These are phyloP conservation scores for Cladorrhinum samala DNA, from an alignment of 495 filamentous ascomycete species.

Conservation along the genomic window DNA sequence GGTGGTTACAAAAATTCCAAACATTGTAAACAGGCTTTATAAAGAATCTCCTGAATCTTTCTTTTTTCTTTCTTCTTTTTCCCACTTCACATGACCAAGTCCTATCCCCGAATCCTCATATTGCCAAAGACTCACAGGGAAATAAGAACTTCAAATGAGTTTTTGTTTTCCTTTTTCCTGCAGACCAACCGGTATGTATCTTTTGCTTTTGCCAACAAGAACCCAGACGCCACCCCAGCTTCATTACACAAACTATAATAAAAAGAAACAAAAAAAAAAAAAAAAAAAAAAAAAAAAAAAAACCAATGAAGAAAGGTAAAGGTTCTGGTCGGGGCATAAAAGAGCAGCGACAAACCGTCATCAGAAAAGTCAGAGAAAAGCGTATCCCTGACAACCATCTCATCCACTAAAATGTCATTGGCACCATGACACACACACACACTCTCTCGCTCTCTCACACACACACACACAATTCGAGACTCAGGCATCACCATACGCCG, in stretches of 20 bases:
- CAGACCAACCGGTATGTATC: too few species aligned
- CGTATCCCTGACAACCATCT: too few species aligned
- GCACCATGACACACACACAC: not conserved
- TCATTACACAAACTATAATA: not conserved
- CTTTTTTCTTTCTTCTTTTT: too few species aligned
- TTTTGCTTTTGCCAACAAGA: not conserved
- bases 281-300: not conserved
- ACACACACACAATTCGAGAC: not conserved
- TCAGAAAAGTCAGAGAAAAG: not conserved
- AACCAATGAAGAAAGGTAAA: not conserved
- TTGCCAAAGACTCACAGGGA: too few species aligned
- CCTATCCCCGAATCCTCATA: too few species aligned
- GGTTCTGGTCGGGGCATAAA: not conserved
- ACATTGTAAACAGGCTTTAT: too few species aligned
- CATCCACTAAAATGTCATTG: too few species aligned
- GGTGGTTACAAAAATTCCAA: too few species aligned
- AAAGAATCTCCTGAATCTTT: too few species aligned
- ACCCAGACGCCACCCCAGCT: not conserved
- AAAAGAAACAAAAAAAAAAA: not conserved
- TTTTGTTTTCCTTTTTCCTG: too few species aligned
- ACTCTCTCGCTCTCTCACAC: not conserved
- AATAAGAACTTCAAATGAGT: too few species aligned
- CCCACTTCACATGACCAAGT: too few species aligned
- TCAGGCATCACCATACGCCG: constrained; percentile 11
- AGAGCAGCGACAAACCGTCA: not conserved